Base-by-base conservation (phyloP, 306 rosid genomes). In the Casuarina glauca region DNA sequence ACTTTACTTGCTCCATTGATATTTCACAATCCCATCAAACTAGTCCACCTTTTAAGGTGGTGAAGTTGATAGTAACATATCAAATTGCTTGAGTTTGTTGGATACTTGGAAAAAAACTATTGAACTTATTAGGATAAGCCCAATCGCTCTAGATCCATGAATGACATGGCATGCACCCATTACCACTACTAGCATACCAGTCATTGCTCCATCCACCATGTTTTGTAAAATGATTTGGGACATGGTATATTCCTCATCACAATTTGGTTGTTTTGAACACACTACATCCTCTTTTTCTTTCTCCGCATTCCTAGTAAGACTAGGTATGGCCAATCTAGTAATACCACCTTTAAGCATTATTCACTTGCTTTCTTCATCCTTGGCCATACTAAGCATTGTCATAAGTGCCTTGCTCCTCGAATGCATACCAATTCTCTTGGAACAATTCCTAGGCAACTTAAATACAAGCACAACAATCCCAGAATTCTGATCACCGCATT, bases 121-220 rank as follows among this genome's bases (percentile, higher is more conserved):
- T 26, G 32, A 26, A 26, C 32, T 1, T 26, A 26, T 26, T 26
- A 26, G 32, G 32, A 26, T 26, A 58, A 95, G 73, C 72, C 98
- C 98, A 46, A 95, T 95, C 75, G 97, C 97, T 84, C 92, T 87
- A 70, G 89, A 73, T 79, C 98, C 98, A 82, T 89, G 91, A 19
- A 87, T 76, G 70, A 95, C 92, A 87, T 95, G 98, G 89, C 88
- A 88, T 16, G 97, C 94, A 83, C 97, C 96, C 17, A 97, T 92
- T 80, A 92, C 93, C 77, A 95, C 98, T 49, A 95, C 83, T 78
- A 92, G 82, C 92, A 95, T 84, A 57, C 90, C 94, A 74, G 69
- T 73, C 48, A 79, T 82, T 79, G 91, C 98, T 84, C 88, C 95
- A 81, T 87, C 88, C 70, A 10, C 81, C 82, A 91, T 81, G 75